phyloP scores from a whole-genome alignment of 1,139 yeast species.

The Hansenula lynferdii region DNA sequence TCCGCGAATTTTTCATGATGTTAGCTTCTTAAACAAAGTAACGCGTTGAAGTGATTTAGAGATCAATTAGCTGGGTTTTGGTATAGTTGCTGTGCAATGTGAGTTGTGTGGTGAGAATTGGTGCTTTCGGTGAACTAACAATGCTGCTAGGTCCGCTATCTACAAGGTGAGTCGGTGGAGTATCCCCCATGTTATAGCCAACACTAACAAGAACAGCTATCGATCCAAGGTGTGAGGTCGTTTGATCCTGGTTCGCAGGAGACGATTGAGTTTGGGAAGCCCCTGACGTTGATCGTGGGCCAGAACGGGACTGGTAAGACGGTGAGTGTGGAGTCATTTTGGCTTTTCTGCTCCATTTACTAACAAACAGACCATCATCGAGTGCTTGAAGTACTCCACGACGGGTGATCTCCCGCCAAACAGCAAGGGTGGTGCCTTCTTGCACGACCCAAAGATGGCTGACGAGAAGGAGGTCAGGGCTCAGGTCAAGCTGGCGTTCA shows the following conservation, averaged over 20 bases:
- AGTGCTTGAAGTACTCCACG: constrained; percentile 88
- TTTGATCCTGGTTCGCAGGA: constrained; percentile 81
- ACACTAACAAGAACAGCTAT: constrained; percentile 41
- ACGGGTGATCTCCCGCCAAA: constrained; percentile 97
- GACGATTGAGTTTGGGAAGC: constrained; percentile 85
- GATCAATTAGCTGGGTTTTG: too few relatives aligned
- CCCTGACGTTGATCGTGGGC: constrained; percentile 91
- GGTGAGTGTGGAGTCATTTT: constrained; percentile 17
- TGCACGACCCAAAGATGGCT: constrained; percentile 84
- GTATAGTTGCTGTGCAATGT: background rate
- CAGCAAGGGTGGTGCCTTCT: constrained; percentile 93
- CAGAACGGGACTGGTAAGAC: constrained; percentile 99
- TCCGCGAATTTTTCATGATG: too few relatives aligned
- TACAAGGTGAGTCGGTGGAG: constrained; percentile 7
- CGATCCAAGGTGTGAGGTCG: constrained; percentile 87
- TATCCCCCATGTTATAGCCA: too few relatives aligned
- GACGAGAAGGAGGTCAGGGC: constrained; percentile 80
- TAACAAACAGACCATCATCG: constrained; percentile 73
- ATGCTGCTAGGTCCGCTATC: constrained; percentile 5
- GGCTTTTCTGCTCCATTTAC: background rate
- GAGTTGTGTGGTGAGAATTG: background rate
- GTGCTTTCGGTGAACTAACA: constrained; percentile 2
- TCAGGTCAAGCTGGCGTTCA: constrained; percentile 85
- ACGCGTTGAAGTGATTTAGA: too few relatives aligned
- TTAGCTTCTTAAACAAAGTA: too few relatives aligned